Evolutionary conservation across 305 asterid genomes (phyloP).

Genomic region (Fraxinus xanthoxyloides): DNA sequence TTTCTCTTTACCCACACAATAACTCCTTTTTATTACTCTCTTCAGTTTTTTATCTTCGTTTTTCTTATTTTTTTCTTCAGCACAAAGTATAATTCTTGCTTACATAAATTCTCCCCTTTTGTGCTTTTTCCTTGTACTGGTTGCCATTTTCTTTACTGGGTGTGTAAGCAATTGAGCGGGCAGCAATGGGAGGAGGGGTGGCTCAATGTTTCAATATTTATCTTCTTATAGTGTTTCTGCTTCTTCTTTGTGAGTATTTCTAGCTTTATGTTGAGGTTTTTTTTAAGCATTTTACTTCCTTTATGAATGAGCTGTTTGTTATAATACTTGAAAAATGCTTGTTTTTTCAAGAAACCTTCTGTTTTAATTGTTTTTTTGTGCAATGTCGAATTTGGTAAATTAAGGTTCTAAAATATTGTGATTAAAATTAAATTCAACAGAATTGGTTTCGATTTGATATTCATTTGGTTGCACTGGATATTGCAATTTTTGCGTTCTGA

Average conservation of each 20-base stretch:
- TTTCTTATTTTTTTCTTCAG: not conserved
- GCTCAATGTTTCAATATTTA: conserved; percentile 22
- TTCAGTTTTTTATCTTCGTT: not conserved
- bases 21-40: conserved; percentile 25
- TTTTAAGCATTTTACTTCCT: conserved; percentile 11
- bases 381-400: conserved; percentile 19
- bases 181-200: conserved; percentile 46
- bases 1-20: not conserved
- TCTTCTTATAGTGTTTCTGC: conserved; percentile 36
- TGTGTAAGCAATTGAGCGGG: conserved; percentile 22
- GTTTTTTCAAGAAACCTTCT: not conserved
- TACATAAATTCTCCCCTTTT: not conserved
- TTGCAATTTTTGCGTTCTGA: not conserved
- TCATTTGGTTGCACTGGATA: conserved; percentile 26
- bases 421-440: conserved; percentile 13
- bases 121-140: conserved; percentile 23
- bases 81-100: conserved; percentile 10
- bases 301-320: conserved; percentile 29
- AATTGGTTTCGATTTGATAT: conserved; percentile 4
- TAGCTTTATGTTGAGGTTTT: not conserved
- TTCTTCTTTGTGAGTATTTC: conserved; percentile 51
- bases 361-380: conserved; percentile 21
- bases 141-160: conserved; percentile 22
- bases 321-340: conserved; percentile 1
- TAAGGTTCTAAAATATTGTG: not conserved